phyloP scores from a whole-genome alignment of 2,329 filamentous ascomycete species.

The Colletotrichum filicis region DNA sequence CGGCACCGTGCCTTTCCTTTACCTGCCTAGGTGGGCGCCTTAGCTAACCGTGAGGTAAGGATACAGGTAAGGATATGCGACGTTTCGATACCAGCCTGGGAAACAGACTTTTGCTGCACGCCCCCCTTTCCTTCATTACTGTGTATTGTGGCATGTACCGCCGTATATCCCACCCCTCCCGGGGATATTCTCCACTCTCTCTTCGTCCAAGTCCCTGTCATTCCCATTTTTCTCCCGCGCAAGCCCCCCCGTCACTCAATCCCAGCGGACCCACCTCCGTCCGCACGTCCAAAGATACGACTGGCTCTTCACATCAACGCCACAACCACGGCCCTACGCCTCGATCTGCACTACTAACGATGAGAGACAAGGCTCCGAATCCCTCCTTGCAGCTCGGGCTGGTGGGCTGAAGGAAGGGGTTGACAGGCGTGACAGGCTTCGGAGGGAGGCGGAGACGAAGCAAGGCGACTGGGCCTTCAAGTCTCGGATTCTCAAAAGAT shows the following conservation, averaged over 20 bases:
- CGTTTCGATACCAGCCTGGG: constrained; percentile 22
- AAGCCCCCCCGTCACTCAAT: neutral
- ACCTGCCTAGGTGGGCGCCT: neutral
- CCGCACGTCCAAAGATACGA: constrained; percentile 15
- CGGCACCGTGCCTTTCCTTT: constrained; percentile 20
- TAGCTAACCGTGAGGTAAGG: neutral
- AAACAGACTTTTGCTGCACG: constrained; percentile 12
- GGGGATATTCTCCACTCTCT: neutral
- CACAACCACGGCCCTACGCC: constrained; percentile 7
- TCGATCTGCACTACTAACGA: constrained; percentile 11
- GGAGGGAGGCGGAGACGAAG: neutral
- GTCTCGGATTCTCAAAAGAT: neutral
- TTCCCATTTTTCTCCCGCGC: neutral
- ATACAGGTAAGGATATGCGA: constrained; percentile 10
- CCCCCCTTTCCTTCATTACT: neutral
- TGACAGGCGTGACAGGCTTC: too few species aligned
- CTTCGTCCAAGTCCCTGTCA: neutral
- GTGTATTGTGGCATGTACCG: neutral
- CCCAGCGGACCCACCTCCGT: constrained; percentile 13
- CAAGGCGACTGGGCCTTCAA: constrained; percentile 17
- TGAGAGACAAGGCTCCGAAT: neutral
- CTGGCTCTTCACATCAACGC: constrained; percentile 14
- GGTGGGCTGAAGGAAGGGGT: neutral
- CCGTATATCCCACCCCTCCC: neutral
- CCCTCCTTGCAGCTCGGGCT: neutral